Evolutionary conservation across 768 basidiomycete species (phyloP), one percentile per base, ranked within the genome.

Genomic region (Wakefieldia striispora): DNA sequence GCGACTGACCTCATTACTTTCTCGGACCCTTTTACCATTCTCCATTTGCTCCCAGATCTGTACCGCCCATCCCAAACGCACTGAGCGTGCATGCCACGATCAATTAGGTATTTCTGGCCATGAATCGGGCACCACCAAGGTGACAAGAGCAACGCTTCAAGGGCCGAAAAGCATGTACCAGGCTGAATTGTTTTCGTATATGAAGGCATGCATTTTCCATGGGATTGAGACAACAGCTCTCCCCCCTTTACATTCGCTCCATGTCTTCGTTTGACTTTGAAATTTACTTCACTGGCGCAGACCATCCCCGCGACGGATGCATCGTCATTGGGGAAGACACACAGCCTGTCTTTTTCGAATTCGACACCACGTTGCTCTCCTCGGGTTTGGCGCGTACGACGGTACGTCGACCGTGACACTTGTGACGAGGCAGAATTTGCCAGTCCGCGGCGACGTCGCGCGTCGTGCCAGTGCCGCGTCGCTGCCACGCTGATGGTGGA

Each of bases 211-310:
- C 50, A 42, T 37, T 24, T 36, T 16, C n/a, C 37, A 37, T 41
- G 36, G 51, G 13, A 11, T 37, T 14, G 38, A 31, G 41, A 43
- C 49, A 56, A 29, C 45, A 47, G 12, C 34, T 27, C 45, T 31
- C 51, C 45, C 36, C 10, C 11, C 33, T 9, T 24, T 16, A 16
- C 7, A 20, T 34, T 48, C 45, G 34, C 56, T 45, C 35, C 36
- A 68, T 72, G 73, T 64, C 62, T 41, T 11, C 41, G 37, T 70
- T 72, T 50, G 71, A 75, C 51, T 84, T 75, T 66, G 70, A 78
- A 61, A 68, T 88, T 29, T 86, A 78, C 69, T 88, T 88, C 74
- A 83, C 84, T 40, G 82, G 84, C 47, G 72, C 72, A 61, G 82
- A 83, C 65, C 78, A 88, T 70, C 84, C 86, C 39, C 80, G 85